Evolutionary conservation across 352 stramenopile genomes (phyloP), one percentile per base, ranked within the genome.

Genomic region (Globisporangium viniferum): DNA sequence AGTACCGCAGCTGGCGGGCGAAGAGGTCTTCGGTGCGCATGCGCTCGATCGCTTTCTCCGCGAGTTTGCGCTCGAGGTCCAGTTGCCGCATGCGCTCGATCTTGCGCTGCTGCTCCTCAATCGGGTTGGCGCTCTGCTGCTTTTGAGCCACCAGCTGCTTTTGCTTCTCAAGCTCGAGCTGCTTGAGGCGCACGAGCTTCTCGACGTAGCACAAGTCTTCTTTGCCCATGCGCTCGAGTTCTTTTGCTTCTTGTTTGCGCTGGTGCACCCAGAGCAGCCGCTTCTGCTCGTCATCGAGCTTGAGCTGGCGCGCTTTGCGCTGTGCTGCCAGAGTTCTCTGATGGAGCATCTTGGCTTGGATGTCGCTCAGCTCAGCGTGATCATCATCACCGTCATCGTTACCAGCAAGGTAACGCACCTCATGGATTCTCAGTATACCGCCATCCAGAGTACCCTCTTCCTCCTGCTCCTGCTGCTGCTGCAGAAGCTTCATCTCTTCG

Each of bases 201-300:
- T 84, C 69, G 5, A 77, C 79, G 24, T 88, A 90, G 48, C 82
- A 90, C 3, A 79, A 24, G 57, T 92, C 84, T 51, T 92, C 84
- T 44, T 68, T 71, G 41, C 57, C 62, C 82, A 92, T 88, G 41
- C 60, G 67, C 29, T 77, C 69, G 20, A 74, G 56, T 55, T 91
- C 82, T 2, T 70, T 61, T 15, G 29, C 57, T 66, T 84, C 73
- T 24, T 62, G 69, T 22, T 69, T 72, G 62, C 72, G 65, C 10
- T 77, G 55, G 22, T 67, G 71, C 36, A 84, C 46, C 20, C 69
- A 58, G n/a, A 74, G 49, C 29, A 80, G 36, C 1, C 80, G 76
- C 18, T 68, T 55, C 15, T 61, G 70, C 39, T 78, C 71, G 57
- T 79, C 66, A n/a, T 69, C 56, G 4, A 65, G 49, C 20, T 44